A percentile compares a stretch with the other conserved stretches of the same genome.
phyloP scores from a whole-genome alignment of 139 green algal genomes.

The Chlorella vulgaris region DNA sequence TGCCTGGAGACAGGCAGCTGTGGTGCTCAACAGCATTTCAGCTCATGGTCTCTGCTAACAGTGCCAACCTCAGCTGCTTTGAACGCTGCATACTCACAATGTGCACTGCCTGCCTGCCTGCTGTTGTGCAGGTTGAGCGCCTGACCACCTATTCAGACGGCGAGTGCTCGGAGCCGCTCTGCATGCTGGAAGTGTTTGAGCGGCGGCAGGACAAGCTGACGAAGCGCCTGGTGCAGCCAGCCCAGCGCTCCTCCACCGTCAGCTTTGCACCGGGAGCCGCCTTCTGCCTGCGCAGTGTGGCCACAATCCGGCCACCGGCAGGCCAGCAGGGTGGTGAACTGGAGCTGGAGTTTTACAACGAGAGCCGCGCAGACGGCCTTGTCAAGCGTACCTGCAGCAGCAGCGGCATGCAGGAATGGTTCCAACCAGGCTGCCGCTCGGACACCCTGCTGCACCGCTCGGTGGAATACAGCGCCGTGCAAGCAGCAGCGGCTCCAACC shows the following conservation, averaged over 20 bases:
- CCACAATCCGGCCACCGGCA: background rate
- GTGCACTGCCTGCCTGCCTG: too few species aligned
- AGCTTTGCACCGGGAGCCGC: slow-evolving; percentile 44
- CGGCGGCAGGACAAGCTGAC: slow-evolving; percentile 74
- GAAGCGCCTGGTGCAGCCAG: slow-evolving; percentile 44
- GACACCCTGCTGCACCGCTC: slow-evolving; percentile 13
- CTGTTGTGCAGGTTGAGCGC: background rate
- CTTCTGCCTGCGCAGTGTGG: slow-evolving; percentile 2
- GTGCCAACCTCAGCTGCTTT: too few species aligned
- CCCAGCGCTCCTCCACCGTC: slow-evolving; percentile 60
- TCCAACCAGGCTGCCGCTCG: background rate
- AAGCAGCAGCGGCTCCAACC: background rate
- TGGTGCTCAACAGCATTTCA: too few species aligned
- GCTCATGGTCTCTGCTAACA: too few species aligned
- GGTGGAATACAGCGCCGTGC: background rate
- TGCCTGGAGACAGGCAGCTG: too few species aligned
- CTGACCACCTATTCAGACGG: slow-evolving; percentile 44
- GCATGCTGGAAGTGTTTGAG: slow-evolving; percentile 56
- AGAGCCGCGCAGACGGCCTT: slow-evolving; percentile 72
- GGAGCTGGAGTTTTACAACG: slow-evolving; percentile 11
- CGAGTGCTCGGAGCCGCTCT: background rate
- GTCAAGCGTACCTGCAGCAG: slow-evolving; percentile 14
- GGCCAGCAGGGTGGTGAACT: background rate
- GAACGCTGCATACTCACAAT: too few species aligned
- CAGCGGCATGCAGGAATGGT: slow-evolving; percentile 16